phyloP scores from a whole-genome alignment of 768 basidiomycete species.

The Phylloporus arenicola region DNA sequence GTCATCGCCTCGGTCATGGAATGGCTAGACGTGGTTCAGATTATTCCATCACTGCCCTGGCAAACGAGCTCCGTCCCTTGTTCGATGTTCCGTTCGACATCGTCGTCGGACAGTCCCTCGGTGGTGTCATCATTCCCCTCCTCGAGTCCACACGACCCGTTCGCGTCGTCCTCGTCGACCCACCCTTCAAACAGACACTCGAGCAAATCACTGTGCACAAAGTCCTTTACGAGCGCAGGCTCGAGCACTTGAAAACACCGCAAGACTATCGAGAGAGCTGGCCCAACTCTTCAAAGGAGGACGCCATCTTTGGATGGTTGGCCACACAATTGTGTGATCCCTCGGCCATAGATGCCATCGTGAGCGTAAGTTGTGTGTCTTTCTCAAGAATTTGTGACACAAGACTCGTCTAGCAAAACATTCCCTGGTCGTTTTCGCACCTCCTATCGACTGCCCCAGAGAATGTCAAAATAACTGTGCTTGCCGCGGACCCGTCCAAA shows the following conservation, averaged over 20 bases:
- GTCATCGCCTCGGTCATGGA: constrained; percentile 23
- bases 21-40: background rate
- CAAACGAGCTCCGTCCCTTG: constrained; percentile 11
- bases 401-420: constrained; percentile 13
- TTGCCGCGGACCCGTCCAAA: background rate
- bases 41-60: background rate
- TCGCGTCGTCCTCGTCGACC: constrained; percentile 15
- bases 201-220: background rate
- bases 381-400: background rate
- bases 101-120: constrained; percentile 20
- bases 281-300: background rate
- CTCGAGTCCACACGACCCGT: constrained; percentile 7
- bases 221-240: no score
- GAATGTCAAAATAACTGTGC: background rate
- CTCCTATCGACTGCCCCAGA: background rate
- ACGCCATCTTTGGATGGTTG: background rate
- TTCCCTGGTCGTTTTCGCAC: constrained; percentile 12
- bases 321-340: constrained; percentile 5
- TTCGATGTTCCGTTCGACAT: constrained; percentile 8
- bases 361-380: constrained; percentile 7
- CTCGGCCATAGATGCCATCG: constrained; percentile 2
- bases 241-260: no score
- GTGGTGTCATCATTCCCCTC: constrained; percentile 9
- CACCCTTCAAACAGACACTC: constrained; percentile 4
- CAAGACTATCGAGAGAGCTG: no score